Conservation (phyloP, 228 moss, liverwort and hornwort species). For the Sphagnum fallax region DNA sequence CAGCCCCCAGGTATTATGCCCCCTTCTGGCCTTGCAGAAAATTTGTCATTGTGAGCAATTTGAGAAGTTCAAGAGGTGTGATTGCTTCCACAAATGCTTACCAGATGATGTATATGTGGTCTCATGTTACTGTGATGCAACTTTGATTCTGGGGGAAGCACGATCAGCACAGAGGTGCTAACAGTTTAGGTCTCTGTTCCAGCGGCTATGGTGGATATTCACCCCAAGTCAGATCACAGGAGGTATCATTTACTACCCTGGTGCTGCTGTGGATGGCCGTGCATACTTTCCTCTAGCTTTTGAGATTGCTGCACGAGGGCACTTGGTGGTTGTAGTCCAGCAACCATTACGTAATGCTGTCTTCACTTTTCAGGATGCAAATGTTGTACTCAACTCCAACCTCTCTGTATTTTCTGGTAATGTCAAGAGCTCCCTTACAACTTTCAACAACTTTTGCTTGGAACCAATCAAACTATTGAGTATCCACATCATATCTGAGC, state of each 20-base stretch:
- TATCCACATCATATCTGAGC: no score
- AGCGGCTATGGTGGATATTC: conserved; percentile 59
- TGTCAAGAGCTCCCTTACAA: not conserved
- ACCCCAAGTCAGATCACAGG: conserved; percentile 35
- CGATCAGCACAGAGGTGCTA: no score
- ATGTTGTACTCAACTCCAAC: conserved; percentile 38
- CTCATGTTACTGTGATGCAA: no score
- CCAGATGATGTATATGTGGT: no score
- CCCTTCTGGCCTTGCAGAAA: no score
- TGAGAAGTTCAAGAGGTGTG: no score
- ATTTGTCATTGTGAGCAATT: no score
- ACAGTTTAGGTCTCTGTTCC: not conserved
- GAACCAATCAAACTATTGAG: no score
- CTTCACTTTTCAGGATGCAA: conserved; percentile 16
- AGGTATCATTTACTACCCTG: conserved; percentile 46
- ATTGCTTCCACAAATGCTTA: no score
- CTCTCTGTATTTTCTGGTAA: conserved; percentile 50
- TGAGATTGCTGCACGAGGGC: conserved; percentile 54
- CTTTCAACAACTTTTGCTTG: no score
- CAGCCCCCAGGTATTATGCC: conserved; percentile 28
- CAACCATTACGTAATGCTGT: conserved; percentile 16
- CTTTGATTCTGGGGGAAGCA: no score
- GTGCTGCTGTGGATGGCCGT: conserved; percentile 35
- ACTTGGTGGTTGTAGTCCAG: conserved; percentile 51
- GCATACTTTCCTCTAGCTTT: conserved; percentile 57